These are phyloP conservation scores for Aspergillus hiratsukae DNA, from an alignment of 2,329 filamentous ascomycete genomes.

Conservation along the genomic window DNA sequence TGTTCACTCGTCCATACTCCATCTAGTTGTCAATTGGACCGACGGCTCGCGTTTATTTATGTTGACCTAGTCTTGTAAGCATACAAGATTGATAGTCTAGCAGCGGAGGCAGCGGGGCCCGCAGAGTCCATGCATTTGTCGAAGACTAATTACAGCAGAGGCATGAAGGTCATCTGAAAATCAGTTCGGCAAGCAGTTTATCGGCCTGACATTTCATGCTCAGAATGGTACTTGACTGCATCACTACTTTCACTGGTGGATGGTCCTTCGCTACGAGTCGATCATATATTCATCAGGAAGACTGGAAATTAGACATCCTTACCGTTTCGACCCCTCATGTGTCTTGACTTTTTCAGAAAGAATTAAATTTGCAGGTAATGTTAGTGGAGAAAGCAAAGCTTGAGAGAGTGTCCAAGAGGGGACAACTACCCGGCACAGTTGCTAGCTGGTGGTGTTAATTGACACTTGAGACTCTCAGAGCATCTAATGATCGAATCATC, in stretches of 20 bases:
- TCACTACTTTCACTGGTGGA: neutral
- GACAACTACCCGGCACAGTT: neutral
- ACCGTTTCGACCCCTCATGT: neutral
- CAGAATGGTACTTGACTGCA: neutral
- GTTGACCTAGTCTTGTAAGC: too few relatives aligned
- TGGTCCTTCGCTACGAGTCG: neutral
- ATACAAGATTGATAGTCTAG: too few relatives aligned
- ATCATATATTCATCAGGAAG: neutral
- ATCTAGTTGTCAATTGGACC: too few relatives aligned
- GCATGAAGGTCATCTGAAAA: too few relatives aligned
- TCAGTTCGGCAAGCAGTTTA: too few relatives aligned
- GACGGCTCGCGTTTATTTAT: too few relatives aligned
- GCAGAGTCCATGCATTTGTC: too few relatives aligned
- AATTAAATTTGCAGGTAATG: neutral
- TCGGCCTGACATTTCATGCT: neutral
- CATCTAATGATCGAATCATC: neutral
- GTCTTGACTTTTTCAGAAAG: neutral
- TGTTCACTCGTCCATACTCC: neutral
- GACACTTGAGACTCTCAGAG: neutral
- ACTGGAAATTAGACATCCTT: neutral
- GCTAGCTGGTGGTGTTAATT: conserved; percentile 13
- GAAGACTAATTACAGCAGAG: too few relatives aligned
- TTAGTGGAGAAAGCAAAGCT: neutral
- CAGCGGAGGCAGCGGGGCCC: too few relatives aligned
- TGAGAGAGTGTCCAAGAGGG: neutral